Evolutionary conservation across 768 basidiomycete genomes (phyloP).

Genomic region (Macrolepiota albuminosa): DNA sequence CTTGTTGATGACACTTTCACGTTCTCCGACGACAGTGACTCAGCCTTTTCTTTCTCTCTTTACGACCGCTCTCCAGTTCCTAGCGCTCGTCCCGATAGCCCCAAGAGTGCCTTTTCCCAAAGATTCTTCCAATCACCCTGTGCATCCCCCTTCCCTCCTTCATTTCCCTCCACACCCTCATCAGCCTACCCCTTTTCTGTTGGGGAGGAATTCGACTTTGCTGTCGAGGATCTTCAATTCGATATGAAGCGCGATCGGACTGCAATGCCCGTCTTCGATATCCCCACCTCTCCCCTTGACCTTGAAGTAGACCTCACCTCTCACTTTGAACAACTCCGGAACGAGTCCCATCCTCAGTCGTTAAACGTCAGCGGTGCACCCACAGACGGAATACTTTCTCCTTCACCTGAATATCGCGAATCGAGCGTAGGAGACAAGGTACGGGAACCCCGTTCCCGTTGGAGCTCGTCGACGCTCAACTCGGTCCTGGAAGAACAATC

Average conservation of each 20-base stretch:
- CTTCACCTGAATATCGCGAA: slow-evolving; percentile 2
- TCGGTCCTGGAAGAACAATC: slow-evolving; percentile 35
- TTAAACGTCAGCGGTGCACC: slow-evolving; percentile 7
- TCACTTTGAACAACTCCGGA: slow-evolving; percentile 30
- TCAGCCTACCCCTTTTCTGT: slow-evolving; percentile 9
- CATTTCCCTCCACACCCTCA: slow-evolving; percentile 3
- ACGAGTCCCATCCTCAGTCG: not conserved
- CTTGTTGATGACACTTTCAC: slow-evolving; percentile 22
- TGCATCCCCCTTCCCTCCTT: slow-evolving; percentile 11
- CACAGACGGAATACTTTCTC: not conserved
- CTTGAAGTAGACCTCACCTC: slow-evolving; percentile 35
- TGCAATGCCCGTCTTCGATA: slow-evolving; percentile 34
- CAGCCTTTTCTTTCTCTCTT: slow-evolving; percentile 32
- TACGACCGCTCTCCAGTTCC: slow-evolving; percentile 25
- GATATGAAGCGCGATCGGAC: slow-evolving; percentile 30
- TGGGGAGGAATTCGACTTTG: slow-evolving; percentile 25
- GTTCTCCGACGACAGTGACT: slow-evolving; percentile 21
- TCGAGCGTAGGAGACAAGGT: slow-evolving; percentile 17
- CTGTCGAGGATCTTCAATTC: slow-evolving; percentile 28
- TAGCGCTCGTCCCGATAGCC: slow-evolving; percentile 15
- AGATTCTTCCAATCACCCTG: slow-evolving; percentile 21
- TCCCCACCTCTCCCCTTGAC: slow-evolving; percentile 38
- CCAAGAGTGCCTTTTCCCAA: slow-evolving; percentile 31
- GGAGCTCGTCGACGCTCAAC: slow-evolving; percentile 60
- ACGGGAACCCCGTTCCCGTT: slow-evolving; percentile 51